These are phyloP conservation scores for Tremella yokohamensis DNA, from an alignment of 768 basidiomycete species.

Conservation along the genomic window DNA sequence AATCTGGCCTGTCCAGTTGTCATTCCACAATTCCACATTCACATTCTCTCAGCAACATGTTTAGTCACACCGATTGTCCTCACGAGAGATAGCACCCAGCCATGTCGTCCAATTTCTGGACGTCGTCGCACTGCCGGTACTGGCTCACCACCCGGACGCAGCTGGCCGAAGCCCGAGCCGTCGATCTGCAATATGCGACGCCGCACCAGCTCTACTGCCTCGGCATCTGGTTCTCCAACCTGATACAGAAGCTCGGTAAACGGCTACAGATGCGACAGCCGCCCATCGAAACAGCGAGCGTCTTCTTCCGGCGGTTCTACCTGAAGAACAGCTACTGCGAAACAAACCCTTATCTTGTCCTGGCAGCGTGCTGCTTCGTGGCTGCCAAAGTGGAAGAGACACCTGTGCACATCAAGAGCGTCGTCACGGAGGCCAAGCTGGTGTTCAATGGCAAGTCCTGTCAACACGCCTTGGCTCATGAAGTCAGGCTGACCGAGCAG, in stretches of 20 bases:
- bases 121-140: slow-evolving; percentile 84
- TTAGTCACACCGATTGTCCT: too few relatives aligned
- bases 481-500: slow-evolving; percentile 35
- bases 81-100: neutral
- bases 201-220: slow-evolving; percentile 78
- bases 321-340: slow-evolving; percentile 92
- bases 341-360: slow-evolving; percentile 89
- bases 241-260: slow-evolving; percentile 79
- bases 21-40: too few relatives aligned
- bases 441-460: slow-evolving; percentile 57
- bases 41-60: too few relatives aligned
- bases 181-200: slow-evolving; percentile 75
- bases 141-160: slow-evolving; percentile 84
- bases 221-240: slow-evolving; percentile 80
- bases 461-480: neutral
- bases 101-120: slow-evolving; percentile 69
- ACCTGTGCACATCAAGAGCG: slow-evolving; percentile 88
- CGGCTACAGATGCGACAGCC: slow-evolving; percentile 77
- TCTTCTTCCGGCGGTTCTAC: slow-evolving; percentile 96
- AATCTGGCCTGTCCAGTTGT: too few relatives aligned
- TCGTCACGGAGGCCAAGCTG: slow-evolving; percentile 74
- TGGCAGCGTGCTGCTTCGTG: slow-evolving; percentile 89
- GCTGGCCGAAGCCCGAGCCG: slow-evolving; percentile 66
- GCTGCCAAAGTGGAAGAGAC: slow-evolving; percentile 97
- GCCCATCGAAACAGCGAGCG: slow-evolving; percentile 85